These are phyloP conservation scores for Colletotrichum orchidophilum DNA, from an alignment of 2,329 filamentous ascomycete genomes.

Conservation along the genomic window DNA sequence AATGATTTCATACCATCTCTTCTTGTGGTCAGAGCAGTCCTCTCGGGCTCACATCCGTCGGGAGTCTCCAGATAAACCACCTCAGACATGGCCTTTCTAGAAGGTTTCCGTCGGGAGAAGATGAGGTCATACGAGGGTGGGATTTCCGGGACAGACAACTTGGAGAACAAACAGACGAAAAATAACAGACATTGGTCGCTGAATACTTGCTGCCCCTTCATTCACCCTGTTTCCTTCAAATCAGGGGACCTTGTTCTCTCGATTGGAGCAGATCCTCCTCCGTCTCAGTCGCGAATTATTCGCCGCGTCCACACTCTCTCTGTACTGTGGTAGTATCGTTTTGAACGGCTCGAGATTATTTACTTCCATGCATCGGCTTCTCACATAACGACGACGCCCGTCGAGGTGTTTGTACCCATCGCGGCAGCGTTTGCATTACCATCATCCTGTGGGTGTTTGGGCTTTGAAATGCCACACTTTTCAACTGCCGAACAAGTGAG, in stretches of 20 bases:
- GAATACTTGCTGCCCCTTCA: not conserved
- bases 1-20: constrained; percentile 13
- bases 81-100: too few species aligned
- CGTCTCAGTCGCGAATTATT: not conserved
- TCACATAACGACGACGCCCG: not conserved
- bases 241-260: not conserved
- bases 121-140: not conserved
- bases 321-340: too few species aligned
- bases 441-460: not conserved
- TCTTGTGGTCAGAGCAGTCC: too few species aligned
- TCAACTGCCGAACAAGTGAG: not conserved
- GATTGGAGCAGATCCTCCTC: not conserved
- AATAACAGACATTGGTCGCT: not conserved
- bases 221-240: too few species aligned
- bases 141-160: not conserved
- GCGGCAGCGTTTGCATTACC: not conserved
- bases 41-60: not conserved
- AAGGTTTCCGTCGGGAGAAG: not conserved
- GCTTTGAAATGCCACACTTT: not conserved
- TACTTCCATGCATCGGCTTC: not conserved
- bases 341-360: too few species aligned
- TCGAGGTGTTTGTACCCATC: not conserved
- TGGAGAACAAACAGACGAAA: not conserved
- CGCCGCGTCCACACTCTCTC: not conserved
- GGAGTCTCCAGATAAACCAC: too few species aligned